Evolutionary conservation across 805 yeast species (phyloP).

Genomic region (Nadsonia fulvescens): DNA sequence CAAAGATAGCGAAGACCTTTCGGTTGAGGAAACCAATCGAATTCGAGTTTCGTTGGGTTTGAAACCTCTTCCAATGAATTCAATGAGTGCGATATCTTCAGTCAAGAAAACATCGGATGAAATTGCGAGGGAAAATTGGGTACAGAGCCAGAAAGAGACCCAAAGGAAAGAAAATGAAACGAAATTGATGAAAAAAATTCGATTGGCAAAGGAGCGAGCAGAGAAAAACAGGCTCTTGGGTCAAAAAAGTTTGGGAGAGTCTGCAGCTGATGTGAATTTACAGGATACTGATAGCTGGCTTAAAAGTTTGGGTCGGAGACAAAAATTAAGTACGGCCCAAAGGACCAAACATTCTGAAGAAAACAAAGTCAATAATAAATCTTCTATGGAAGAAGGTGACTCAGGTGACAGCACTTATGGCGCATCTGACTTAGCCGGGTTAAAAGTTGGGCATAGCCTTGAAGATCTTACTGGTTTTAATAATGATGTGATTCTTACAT

Average conservation of each 20-base stretch:
- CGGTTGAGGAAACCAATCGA: slow-evolving; percentile 38
- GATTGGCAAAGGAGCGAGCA: slow-evolving; percentile 12
- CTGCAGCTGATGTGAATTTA: slow-evolving; percentile 2
- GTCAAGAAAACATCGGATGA: slow-evolving; percentile 16
- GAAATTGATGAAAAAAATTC: slow-evolving; percentile 10
- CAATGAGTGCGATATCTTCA: neutral
- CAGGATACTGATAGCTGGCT: slow-evolving; percentile 1
- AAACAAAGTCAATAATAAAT: slow-evolving; percentile 7
- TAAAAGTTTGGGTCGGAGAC: neutral
- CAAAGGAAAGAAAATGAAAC: slow-evolving; percentile 15
- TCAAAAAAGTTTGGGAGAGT: slow-evolving; percentile 3
- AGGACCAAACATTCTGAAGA: slow-evolving; percentile 3
- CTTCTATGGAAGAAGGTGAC: slow-evolving; percentile 10
- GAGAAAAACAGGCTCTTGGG: slow-evolving; percentile 9
- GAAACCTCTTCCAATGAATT: slow-evolving; percentile 26
- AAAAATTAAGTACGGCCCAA: neutral
- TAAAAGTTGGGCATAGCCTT: slow-evolving; percentile 29
- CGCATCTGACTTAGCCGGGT: slow-evolving; percentile 18
- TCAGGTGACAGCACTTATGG: slow-evolving; percentile 10
- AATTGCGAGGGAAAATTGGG: slow-evolving; percentile 22
- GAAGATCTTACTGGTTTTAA: slow-evolving; percentile 24
- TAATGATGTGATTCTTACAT: slow-evolving; percentile 32
- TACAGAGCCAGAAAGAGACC: slow-evolving; percentile 18
- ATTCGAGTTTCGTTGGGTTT: slow-evolving; percentile 34
- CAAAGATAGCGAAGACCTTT: slow-evolving; percentile 7